Base-by-base conservation (phyloP, 257 asterid species). In the Solanum gandarillasii region DNA sequence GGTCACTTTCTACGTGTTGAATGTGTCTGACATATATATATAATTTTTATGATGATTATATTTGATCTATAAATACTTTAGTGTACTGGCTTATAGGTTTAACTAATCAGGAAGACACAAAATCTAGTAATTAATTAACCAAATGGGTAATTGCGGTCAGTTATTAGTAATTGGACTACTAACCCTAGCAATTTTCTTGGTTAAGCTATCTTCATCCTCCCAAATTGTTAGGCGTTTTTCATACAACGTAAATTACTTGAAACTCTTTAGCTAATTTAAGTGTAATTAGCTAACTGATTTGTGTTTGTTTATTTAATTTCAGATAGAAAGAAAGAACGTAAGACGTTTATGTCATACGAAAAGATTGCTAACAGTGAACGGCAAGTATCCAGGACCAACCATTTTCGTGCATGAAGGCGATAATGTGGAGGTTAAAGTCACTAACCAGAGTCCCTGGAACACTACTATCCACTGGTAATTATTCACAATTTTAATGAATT, bases 391-490 rank as follows among this genome's bases (percentile, higher is more conserved):
- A 21, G 98, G 98, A 55, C 98, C 98, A 23, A 92, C 92, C 31
- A 93, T 95, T 76, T 52, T 72, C n/a, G 95, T 94, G 55, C 89
- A 93, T 70, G 98, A 95, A 94, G 97, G 98, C 27, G 98, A 95
- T 87, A 87, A 92, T 83, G 95, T 94, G 29, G 93, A 93, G 84
- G 73, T 95, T 10, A 89, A 73, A 84, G 98, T 95, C 48, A 92
- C 92, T 9, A 95, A 95, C 88, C 74, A 9, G 27, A 96, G 89
- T 76, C 90, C 92, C 5, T 86, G 87, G 55, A 95, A 95, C 89
- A 94, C 98, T 55, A 95, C 98, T 20, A 90, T 95, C 88, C 98
- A 95, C 68, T 94, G 98, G 98, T 95, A 68, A 87, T 92, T 78
- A 31, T 29, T 52, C 12, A 20, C 20, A 31, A 29, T 29, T 38